These are phyloP conservation scores for Mycena capillaripes DNA, from an alignment of 768 basidiomycete species.

Conservation along the genomic window DNA sequence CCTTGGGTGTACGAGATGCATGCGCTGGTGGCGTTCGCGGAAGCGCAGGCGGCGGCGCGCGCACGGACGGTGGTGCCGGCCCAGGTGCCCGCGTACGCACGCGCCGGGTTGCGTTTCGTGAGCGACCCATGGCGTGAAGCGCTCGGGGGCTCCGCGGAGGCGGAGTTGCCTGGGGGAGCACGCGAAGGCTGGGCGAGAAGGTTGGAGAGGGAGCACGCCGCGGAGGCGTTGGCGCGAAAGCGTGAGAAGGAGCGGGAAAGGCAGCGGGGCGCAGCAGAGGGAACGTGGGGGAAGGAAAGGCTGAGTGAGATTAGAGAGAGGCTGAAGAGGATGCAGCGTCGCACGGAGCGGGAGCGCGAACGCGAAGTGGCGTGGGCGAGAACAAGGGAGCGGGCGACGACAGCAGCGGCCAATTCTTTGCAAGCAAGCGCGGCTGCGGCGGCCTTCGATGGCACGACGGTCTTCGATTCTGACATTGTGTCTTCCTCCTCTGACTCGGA, in stretches of 20 bases:
- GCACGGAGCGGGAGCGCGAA: background rate
- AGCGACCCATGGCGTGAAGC: slow-evolving; percentile 19
- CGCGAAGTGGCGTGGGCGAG: background rate
- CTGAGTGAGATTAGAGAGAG: slow-evolving; percentile 20
- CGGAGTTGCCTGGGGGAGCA: background rate
- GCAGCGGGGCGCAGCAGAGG: slow-evolving; percentile 20
- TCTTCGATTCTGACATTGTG: background rate
- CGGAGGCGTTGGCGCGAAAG: slow-evolving; percentile 10
- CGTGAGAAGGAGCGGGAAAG: slow-evolving; percentile 21
- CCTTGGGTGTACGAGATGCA: slow-evolving; percentile 15
- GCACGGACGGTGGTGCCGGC: slow-evolving; percentile 6
- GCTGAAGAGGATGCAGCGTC: slow-evolving; percentile 1
- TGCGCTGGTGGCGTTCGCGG: slow-evolving; percentile 26
- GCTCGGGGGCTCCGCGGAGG: background rate
- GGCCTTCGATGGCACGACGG: no score
- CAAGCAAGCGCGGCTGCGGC: background rate
- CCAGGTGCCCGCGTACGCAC: slow-evolving; percentile 11
- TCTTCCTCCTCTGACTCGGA: background rate
- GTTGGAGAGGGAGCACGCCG: background rate
- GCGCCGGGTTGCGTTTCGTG: background rate
- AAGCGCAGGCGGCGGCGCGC: slow-evolving; percentile 1
- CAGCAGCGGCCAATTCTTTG: no score
- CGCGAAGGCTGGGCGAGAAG: slow-evolving; percentile 24
- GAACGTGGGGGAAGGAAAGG: slow-evolving; percentile 28
- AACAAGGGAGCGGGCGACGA: background rate